phyloP scores from a whole-genome alignment of 2,329 filamentous ascomycete genomes.

The Grosmannia huntii region DNA sequence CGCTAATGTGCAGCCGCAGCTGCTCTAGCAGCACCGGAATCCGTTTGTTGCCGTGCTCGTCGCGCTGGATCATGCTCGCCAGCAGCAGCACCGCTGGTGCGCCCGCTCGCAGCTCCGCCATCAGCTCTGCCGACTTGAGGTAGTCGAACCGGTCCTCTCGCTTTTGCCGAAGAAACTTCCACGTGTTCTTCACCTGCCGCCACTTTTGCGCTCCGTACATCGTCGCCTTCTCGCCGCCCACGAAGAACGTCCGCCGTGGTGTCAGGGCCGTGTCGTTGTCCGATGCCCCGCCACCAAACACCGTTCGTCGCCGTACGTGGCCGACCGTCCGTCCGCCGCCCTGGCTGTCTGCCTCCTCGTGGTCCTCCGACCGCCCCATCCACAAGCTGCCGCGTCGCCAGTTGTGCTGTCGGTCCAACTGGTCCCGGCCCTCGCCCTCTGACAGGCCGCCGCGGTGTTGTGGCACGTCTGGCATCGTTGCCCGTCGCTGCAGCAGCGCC shows the following conservation, averaged over 20 bases:
- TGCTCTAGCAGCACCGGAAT: slow-evolving; percentile 94
- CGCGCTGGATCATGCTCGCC: slow-evolving; percentile 94
- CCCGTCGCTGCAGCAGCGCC: slow-evolving; percentile 49
- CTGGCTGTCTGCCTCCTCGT: slow-evolving; percentile 38
- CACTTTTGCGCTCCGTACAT: slow-evolving; percentile 74
- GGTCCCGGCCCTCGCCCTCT: slow-evolving; percentile 61
- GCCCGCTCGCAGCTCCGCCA: slow-evolving; percentile 87
- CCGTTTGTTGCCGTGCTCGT: slow-evolving; percentile 88
- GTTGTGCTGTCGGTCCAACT: slow-evolving; percentile 38
- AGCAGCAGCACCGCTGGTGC: slow-evolving; percentile 88
- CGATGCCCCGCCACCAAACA: slow-evolving; percentile 49
- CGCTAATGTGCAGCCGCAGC: slow-evolving; percentile 74
- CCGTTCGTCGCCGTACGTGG: slow-evolving; percentile 53
- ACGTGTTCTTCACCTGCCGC: slow-evolving; percentile 81
- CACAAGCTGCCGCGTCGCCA: slow-evolving; percentile 50
- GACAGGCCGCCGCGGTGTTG: slow-evolving; percentile 54
- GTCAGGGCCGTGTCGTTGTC: slow-evolving; percentile 40
- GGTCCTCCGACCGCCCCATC: slow-evolving; percentile 36
- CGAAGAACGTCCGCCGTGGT: slow-evolving; percentile 44
- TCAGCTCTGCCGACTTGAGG: slow-evolving; percentile 87
- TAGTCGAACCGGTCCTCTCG: slow-evolving; percentile 86
- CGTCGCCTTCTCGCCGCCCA: slow-evolving; percentile 51
- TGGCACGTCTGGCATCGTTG: slow-evolving; percentile 49
- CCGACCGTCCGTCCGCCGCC: slow-evolving; percentile 37
- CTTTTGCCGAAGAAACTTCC: slow-evolving; percentile 66